Evolutionary conservation across 176 grass and related monocot genomes (phyloP).

Genomic region (Rhynchospora tenuis): DNA sequence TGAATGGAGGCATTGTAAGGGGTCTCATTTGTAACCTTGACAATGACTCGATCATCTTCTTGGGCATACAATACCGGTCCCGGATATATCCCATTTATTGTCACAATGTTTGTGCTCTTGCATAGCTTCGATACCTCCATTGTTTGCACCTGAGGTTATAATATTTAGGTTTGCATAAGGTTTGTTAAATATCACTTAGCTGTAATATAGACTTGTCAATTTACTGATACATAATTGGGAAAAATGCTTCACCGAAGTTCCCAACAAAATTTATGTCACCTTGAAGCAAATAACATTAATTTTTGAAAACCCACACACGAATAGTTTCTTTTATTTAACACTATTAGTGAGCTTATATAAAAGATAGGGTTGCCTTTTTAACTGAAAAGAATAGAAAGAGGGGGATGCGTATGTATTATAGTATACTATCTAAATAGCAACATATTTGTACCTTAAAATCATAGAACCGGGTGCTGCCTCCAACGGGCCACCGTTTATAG

Average conservation of each 20-base stretch:
- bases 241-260: no score
- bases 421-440: background rate
- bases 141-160: slow-evolving; percentile 37
- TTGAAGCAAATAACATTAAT: no score
- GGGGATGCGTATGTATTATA: no score
- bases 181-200: no score
- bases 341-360: background rate
- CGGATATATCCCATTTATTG: slow-evolving; percentile 47
- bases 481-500: background rate
- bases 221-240: no score
- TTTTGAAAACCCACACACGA: background rate
- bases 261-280: no score
- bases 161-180: background rate
- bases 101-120: slow-evolving; percentile 49
- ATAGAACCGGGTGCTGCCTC: slow-evolving; percentile 14
- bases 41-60: slow-evolving; percentile 50
- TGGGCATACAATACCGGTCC: slow-evolving; percentile 48
- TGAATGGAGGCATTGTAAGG: slow-evolving; percentile 52
- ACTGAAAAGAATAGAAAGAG: background rate
- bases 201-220: no score
- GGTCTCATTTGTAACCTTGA: slow-evolving; percentile 56
- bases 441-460: slow-evolving; percentile 16
- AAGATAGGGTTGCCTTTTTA: background rate
- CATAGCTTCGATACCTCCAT: slow-evolving; percentile 46
- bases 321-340: background rate